phyloP scores from a whole-genome alignment of 306 rosid genomes.

The Rosa chinensis region DNA sequence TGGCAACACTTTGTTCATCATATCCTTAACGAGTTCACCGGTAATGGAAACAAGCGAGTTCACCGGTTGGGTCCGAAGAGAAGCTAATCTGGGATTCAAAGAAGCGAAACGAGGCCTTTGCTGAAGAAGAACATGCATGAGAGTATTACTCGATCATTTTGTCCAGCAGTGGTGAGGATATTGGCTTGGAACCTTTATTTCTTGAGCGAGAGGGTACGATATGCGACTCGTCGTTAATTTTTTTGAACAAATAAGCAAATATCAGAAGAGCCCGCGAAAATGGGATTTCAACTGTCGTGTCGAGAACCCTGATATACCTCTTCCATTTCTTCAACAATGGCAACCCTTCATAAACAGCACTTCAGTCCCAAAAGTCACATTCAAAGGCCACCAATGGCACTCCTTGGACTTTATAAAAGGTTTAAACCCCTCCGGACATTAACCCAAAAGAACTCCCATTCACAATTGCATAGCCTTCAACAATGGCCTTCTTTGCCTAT shows the following conservation, averaged over 20 bases:
- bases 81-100: neutral
- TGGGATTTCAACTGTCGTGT: constrained; percentile 11
- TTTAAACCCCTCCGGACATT: neutral
- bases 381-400: constrained; percentile 13
- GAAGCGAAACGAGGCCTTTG: neutral
- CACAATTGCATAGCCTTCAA: neutral
- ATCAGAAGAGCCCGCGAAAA: neutral
- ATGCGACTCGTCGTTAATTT: neutral
- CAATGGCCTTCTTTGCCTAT: constrained; percentile 13
- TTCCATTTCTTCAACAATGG: constrained; percentile 24
- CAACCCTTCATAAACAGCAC: constrained; percentile 10
- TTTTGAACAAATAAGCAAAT: neutral
- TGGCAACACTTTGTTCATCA: constrained; percentile 55
- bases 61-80: no score
- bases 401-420: constrained; percentile 21
- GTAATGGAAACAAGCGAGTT: no score
- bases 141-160: neutral
- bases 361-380: neutral
- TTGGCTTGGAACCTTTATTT: neutral
- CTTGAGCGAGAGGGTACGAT: neutral
- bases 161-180: neutral
- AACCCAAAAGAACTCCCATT: neutral
- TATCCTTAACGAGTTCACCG: constrained; percentile 46
- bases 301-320: neutral
- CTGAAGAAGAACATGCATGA: neutral